A percentile compares a stretch with the other conserved stretches of the same genome.
phyloP scores from a whole-genome alignment of 805 yeast genomes.

The Cyberlindnera xylosilytica region DNA sequence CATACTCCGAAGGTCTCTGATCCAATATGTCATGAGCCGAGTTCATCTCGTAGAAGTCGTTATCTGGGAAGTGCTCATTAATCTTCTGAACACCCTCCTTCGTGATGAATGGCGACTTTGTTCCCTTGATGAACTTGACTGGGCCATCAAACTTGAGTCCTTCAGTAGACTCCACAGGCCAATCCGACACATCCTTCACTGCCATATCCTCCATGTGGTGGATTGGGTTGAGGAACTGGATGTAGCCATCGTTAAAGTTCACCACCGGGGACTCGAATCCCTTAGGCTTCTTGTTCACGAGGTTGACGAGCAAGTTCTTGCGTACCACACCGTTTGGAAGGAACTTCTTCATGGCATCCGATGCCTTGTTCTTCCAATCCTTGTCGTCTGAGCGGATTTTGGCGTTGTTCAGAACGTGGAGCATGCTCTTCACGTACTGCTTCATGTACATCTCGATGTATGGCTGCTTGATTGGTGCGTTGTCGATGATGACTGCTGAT shows the following conservation, averaged over 20 bases:
- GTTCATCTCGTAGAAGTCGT: conserved; percentile 23
- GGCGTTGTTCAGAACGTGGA: conserved; percentile 80
- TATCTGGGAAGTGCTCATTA: conserved; percentile 27
- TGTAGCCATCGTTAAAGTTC: conserved; percentile 24
- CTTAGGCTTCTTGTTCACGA: conserved; percentile 30
- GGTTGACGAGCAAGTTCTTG: conserved; percentile 38
- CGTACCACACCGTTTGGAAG: conserved; percentile 67
- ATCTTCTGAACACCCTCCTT: conserved; percentile 21
- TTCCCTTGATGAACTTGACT: conserved; percentile 25
- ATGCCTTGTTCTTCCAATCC: conserved; percentile 77
- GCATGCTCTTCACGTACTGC: conserved; percentile 41
- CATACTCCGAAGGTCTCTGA: conserved; percentile 37
- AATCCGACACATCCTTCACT: conserved; percentile 30
- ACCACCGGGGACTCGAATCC: conserved; percentile 27
- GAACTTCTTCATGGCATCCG: conserved; percentile 86
- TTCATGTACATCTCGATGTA: conserved; percentile 35
- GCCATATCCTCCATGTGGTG: conserved; percentile 28
- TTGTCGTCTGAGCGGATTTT: conserved; percentile 27
- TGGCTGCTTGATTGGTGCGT: conserved; percentile 40
- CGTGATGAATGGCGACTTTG: conserved; percentile 26
- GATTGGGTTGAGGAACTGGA: conserved; percentile 34
- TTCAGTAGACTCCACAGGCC: conserved; percentile 30
- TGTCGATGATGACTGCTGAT: conserved; percentile 46
- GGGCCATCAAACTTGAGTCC: conserved; percentile 22
- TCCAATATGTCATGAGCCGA: conserved; percentile 37